Percentiles rank a stretch among this genome's conserved stretches.
Evolutionary conservation across 2,329 filamentous ascomycete species (phyloP).

Genomic region (Xylariaceae sp.): DNA sequence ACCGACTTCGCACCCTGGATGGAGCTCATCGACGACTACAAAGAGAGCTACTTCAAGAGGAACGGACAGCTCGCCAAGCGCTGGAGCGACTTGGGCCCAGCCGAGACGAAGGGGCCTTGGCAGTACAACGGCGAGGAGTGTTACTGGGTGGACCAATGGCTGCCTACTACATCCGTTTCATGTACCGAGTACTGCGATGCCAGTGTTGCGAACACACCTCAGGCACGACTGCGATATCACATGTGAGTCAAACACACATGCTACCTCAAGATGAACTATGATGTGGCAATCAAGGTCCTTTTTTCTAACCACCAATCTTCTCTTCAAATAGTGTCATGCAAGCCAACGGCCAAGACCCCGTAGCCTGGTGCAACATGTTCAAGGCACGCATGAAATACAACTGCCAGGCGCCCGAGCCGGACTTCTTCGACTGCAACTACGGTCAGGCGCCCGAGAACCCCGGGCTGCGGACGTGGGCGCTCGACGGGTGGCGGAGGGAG

Average conservation of each 20-base stretch:
- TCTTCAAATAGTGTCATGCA: constrained; percentile 11
- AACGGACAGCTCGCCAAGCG: background rate
- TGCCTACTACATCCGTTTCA: constrained; percentile 8
- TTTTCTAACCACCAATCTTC: background rate
- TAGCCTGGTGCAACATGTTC: constrained; percentile 17
- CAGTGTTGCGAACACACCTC: constrained; percentile 5
- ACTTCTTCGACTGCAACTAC: background rate
- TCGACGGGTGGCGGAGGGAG: background rate
- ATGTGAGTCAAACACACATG: constrained; percentile 12
- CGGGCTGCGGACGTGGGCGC: constrained; percentile 4
- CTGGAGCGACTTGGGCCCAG: background rate
- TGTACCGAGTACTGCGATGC: constrained; percentile 20
- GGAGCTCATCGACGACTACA: background rate
- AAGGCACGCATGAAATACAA: constrained; percentile 6
- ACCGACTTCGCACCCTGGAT: background rate
- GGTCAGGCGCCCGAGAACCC: constrained; percentile 1
- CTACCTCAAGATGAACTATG: background rate
- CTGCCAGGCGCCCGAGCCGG: background rate
- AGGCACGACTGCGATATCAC: constrained; percentile 16
- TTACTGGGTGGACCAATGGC: constrained; percentile 8
- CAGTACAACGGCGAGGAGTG: constrained; percentile 15
- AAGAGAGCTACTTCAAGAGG: background rate
- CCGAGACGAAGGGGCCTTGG: constrained; percentile 2
- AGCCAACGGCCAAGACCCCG: constrained; percentile 13
- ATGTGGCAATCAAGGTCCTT: background rate